A percentile compares a stretch with the other conserved stretches of the same genome.
Conservation (phyloP, 176 grass and related monocot genomes). For the Luzula sylvatica region DNA sequence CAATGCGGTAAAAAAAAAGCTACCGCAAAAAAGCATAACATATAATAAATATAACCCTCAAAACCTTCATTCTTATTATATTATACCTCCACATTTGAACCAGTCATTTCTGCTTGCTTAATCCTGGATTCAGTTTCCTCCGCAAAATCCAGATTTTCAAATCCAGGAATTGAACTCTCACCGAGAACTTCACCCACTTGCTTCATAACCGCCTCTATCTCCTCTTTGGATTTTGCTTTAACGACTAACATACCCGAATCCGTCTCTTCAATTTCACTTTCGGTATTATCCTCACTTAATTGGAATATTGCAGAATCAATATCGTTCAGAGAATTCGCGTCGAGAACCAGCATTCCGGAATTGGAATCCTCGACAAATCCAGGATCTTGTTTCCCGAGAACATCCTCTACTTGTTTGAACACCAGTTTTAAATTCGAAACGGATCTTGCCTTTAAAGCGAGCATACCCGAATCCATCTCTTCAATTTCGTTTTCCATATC, state of each 20-base stretch:
- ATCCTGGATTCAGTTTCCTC: slow-evolving; percentile 1
- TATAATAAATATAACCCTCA: neutral
- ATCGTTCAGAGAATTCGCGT: slow-evolving; percentile 18
- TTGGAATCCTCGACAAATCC: slow-evolving; percentile 11
- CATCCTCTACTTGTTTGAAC: slow-evolving; percentile 4
- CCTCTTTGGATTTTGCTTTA: slow-evolving; percentile 26
- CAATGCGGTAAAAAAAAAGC: slow-evolving; percentile 22
- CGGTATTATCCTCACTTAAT: slow-evolving; percentile 23
- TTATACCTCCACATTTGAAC: slow-evolving; percentile 4
- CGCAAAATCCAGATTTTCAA: neutral
- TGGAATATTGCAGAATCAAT: slow-evolving; percentile 12
- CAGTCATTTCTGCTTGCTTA: slow-evolving; percentile 6
- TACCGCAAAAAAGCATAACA: slow-evolving; percentile 22
- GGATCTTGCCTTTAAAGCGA: slow-evolving; percentile 4
- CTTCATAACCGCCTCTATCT: slow-evolving; percentile 16
- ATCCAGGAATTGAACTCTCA: neutral
- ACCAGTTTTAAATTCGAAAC: neutral
- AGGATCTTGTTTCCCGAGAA: neutral
- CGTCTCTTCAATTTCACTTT: slow-evolving; percentile 12
- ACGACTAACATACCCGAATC: slow-evolving; percentile 18
- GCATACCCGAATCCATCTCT: neutral
- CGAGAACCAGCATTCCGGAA: slow-evolving; percentile 8
- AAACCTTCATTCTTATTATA: neutral
- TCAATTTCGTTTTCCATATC: neutral
- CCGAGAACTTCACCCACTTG: slow-evolving; percentile 16